phyloP scores from a whole-genome alignment of 2,329 filamentous ascomycete species.

The Chalara sp. region DNA sequence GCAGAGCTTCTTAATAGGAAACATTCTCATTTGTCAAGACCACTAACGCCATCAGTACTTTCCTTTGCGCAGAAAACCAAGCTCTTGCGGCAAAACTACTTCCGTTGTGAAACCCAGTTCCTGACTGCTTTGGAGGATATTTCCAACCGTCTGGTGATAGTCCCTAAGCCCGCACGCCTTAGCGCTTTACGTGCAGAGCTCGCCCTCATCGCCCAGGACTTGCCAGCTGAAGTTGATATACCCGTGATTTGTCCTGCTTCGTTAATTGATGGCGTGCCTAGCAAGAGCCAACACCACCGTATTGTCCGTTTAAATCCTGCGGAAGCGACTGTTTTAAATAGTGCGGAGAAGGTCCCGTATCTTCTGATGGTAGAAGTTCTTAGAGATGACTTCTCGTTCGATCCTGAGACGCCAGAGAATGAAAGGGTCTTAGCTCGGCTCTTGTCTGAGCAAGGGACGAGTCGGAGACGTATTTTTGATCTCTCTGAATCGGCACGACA shows the following conservation, averaged over 20 bases:
- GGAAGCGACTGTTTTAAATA: constrained; percentile 79
- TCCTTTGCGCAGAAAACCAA: constrained; percentile 62
- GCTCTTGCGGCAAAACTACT: constrained; percentile 73
- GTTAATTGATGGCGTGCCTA: constrained; percentile 64
- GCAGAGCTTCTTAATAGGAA: constrained; percentile 41
- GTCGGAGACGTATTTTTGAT: constrained; percentile 56
- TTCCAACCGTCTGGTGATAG: constrained; percentile 74
- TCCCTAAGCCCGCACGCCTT: constrained; percentile 73
- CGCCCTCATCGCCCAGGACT: constrained; percentile 71
- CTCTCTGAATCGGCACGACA: constrained; percentile 58
- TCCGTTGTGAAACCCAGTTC: constrained; percentile 74
- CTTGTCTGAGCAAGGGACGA: constrained; percentile 48
- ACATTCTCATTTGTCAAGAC: constrained; percentile 56
- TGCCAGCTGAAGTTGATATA: constrained; percentile 79
- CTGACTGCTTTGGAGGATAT: constrained; percentile 75
- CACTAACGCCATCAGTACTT: constrained; percentile 54
- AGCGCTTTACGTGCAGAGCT: constrained; percentile 77
- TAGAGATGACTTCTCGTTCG: constrained; percentile 76
- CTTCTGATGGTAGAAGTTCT: constrained; percentile 79
- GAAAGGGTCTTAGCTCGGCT: constrained; percentile 54
- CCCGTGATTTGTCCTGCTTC: constrained; percentile 74
- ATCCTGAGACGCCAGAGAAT: constrained; percentile 68
- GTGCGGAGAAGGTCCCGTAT: constrained; percentile 80
- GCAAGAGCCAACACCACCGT: constrained; percentile 71
- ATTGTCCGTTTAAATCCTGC: constrained; percentile 79